Conservation (phyloP, 805 yeast species). For the Lipomyces lipofer region DNA sequence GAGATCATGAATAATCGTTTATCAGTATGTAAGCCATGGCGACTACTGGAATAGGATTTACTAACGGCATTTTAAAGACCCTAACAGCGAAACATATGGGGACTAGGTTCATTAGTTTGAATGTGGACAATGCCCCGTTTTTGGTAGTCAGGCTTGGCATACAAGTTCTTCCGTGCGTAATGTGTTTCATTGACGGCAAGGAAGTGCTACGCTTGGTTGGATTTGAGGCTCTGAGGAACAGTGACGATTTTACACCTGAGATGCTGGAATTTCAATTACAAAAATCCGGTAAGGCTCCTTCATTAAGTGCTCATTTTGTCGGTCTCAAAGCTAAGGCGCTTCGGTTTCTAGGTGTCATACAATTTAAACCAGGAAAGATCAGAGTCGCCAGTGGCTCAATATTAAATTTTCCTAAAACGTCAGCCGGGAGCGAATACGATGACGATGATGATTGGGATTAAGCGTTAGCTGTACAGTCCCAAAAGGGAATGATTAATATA, state of each 20-base stretch:
- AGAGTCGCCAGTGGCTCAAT: neutral
- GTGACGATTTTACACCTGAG: conserved; percentile 50
- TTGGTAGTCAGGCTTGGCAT: conserved; percentile 62
- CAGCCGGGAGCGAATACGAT: conserved; percentile 6
- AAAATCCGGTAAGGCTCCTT: conserved; percentile 22
- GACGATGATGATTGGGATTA: conserved; percentile 26
- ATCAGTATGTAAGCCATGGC: conserved; percentile 7
- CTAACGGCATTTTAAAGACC: conserved; percentile 31
- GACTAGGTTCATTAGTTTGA: conserved; percentile 53
- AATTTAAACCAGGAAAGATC: conserved; percentile 19
- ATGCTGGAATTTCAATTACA: conserved; percentile 48
- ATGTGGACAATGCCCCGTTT: conserved; percentile 71
- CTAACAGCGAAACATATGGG: conserved; percentile 61
- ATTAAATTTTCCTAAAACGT: neutral
- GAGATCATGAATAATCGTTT: conserved; percentile 54
- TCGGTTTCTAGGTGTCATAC: conserved; percentile 16
- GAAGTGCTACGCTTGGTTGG: conserved; percentile 67
- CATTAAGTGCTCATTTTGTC: neutral
- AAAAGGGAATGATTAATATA: no score
- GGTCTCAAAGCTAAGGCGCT: neutral
- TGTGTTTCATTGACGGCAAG: conserved; percentile 59
- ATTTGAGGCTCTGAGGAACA: conserved; percentile 56
- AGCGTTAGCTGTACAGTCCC: no score
- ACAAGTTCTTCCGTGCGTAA: conserved; percentile 69
- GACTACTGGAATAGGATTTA: neutral